These are phyloP conservation scores for Daldinia concentrica DNA, from an alignment of 495 filamentous ascomycete species.

Conservation along the genomic window DNA sequence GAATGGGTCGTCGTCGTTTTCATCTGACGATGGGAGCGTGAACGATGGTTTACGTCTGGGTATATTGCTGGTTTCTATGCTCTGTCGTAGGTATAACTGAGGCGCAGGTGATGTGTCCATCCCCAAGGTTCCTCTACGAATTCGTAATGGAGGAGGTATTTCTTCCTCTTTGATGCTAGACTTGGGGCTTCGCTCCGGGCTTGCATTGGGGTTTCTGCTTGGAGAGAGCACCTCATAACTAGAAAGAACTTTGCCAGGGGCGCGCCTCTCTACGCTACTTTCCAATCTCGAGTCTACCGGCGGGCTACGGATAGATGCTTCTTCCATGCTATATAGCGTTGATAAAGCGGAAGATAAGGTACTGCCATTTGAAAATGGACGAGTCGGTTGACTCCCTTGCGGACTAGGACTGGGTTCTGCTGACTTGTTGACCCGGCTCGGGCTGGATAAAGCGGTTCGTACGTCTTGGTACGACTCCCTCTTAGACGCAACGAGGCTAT, in stretches of 20 bases:
- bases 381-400: slow-evolving; percentile 15
- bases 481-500: slow-evolving; percentile 42
- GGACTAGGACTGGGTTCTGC: slow-evolving; percentile 31
- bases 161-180: slow-evolving; percentile 13
- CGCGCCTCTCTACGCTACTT: background rate
- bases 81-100: background rate
- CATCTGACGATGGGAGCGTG: slow-evolving; percentile 4
- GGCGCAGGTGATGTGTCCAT: background rate
- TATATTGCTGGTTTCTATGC: background rate
- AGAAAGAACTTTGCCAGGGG: slow-evolving; percentile 18
- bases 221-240: slow-evolving; percentile 19
- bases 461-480: slow-evolving; percentile 33
- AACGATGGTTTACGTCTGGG: slow-evolving; percentile 11
- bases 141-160: slow-evolving; percentile 21
- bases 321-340: slow-evolving; percentile 57
- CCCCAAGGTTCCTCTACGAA: slow-evolving; percentile 31
- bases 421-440: slow-evolving; percentile 29
- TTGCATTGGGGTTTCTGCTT: background rate
- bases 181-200: slow-evolving; percentile 10
- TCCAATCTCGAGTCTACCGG: slow-evolving; percentile 18
- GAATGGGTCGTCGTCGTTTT: slow-evolving; percentile 39
- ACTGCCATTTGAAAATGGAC: slow-evolving; percentile 45
- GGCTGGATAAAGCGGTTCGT: slow-evolving; percentile 39
- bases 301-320: slow-evolving; percentile 38
- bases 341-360: slow-evolving; percentile 54